Base-by-base conservation (phyloP, 225 moss, liverwort and hornwort species). In the Anthoceros angustus region DNA sequence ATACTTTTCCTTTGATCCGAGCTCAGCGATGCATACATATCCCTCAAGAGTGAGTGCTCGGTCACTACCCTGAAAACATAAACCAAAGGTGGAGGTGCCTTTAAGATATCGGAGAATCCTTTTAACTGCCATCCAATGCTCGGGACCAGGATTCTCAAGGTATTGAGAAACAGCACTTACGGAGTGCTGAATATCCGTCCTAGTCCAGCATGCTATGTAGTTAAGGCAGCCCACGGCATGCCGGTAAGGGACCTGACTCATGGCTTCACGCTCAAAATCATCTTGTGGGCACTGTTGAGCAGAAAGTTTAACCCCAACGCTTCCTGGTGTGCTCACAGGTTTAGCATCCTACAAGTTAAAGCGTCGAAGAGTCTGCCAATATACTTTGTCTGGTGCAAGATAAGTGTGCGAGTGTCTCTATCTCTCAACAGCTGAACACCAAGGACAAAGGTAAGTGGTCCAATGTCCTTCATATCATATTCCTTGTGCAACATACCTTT, bases 231-330 rank as follows among this genome's bases (percentile, higher is more conserved):
- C 46, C 12, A 48, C 46, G 18, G 46, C 46, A 48, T 48, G 46
- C 46, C 46, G 46, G 46, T 48, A 48, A 48, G 46, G 46, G 46
- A 48, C 18, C 46, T 48, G 46, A 48, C 18, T 48, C 46, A 48
- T 48, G 18, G 18, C 46, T 18, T 48, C 46, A 12, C 46, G 46
- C 18, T 48, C 46, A 48, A 12, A 18, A 48, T 48, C 46, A 48
- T 48, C 46, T 48, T 48, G 46, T 48, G 46, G 46, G 18, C 46
- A 48, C 46, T 48, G 46, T 18, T 48, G 46, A 48, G 46, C 46
- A 18, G 46, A 48, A 48, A 48, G 46, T 18, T 48, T 48, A 48
- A 48, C 12, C 18, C 46, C 46, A 48, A 48, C 46, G 18, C 46
- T 48, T 48, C 46, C 46, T 48, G 46, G 2, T 18, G 46, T 48